A percentile compares a stretch with the other conserved stretches of the same genome.
Evolutionary conservation across 1,284 basidiomycete genomes (phyloP).

Genomic region (Trametes versicolor): DNA sequence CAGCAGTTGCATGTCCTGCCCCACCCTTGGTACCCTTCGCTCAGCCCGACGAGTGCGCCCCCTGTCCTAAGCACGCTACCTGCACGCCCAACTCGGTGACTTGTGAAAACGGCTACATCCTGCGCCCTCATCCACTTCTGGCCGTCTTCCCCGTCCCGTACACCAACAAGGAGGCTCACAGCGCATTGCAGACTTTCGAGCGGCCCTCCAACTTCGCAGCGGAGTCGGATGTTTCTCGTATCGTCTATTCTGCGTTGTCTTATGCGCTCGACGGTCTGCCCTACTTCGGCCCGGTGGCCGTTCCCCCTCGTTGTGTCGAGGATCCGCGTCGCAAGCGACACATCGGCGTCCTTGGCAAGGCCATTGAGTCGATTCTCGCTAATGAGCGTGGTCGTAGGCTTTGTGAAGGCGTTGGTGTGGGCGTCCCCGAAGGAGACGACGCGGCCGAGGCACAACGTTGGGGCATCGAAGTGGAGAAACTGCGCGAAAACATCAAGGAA

Average conservation of each 20-base stretch:
- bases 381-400: conserved; percentile 75
- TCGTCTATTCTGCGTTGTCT: conserved; percentile 37
- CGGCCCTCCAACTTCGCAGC: conserved; percentile 42
- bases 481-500: conserved; percentile 63
- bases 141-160: conserved; percentile 56
- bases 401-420: conserved; percentile 70
- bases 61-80: conserved; percentile 85
- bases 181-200: conserved; percentile 37
- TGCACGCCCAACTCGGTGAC: conserved; percentile 73
- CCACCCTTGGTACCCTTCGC: conserved; percentile 65
- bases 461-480: conserved; percentile 69
- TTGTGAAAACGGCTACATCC: conserved; percentile 82
- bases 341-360: conserved; percentile 82
- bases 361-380: conserved; percentile 75
- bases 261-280: conserved; percentile 75
- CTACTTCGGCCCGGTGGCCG: conserved; percentile 78
- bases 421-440: conserved; percentile 36
- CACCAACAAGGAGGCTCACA: conserved; percentile 25
- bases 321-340: conserved; percentile 84
- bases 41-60: conserved; percentile 78
- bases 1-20: conserved; percentile 57
- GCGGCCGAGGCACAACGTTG: conserved; percentile 73
- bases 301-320: conserved; percentile 84
- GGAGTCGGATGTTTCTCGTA: conserved; percentile 47
- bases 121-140: conserved; percentile 70